Conservation (phyloP, 768 basidiomycete genomes). For the Mycena alexandri region DNA sequence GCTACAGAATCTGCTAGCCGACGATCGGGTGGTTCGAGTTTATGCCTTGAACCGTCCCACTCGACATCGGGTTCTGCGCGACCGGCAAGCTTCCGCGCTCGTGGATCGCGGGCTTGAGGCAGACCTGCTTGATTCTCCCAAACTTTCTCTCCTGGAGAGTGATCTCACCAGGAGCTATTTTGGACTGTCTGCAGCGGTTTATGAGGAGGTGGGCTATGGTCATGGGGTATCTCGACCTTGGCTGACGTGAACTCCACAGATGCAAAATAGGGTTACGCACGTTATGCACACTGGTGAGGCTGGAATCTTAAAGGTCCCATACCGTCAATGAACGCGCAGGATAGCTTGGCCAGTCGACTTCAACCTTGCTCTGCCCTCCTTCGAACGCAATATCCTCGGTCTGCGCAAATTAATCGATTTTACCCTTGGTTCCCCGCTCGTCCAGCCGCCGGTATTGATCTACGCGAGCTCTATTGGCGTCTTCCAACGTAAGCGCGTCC, state of each 20-base stretch:
- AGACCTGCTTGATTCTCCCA: slow-evolving; percentile 41
- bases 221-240: not conserved
- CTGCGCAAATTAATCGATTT: slow-evolving; percentile 53
- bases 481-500: slow-evolving; percentile 30
- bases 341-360: slow-evolving; percentile 53
- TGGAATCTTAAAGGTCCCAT: not conserved
- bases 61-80: slow-evolving; percentile 32
- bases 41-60: slow-evolving; percentile 46
- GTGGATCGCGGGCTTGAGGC: slow-evolving; percentile 48
- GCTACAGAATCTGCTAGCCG: slow-evolving; percentile 39
- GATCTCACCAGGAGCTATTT: slow-evolving; percentile 40
- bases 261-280: slow-evolving; percentile 47
- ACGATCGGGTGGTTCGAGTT: slow-evolving; percentile 36
- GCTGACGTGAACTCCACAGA: slow-evolving; percentile 30
- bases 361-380: slow-evolving; percentile 46
- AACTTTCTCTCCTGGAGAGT: slow-evolving; percentile 49
- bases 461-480: slow-evolving; percentile 52
- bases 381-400: slow-evolving; percentile 44
- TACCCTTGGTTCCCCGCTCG: slow-evolving; percentile 47
- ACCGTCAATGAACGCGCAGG: not conserved
- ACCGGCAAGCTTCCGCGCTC: slow-evolving; percentile 45
- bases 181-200: slow-evolving; percentile 42
- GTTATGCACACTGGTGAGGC: slow-evolving; percentile 52
- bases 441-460: slow-evolving; percentile 44
- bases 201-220: slow-evolving; percentile 34